phyloP scores from a whole-genome alignment of 2,329 filamentous ascomycete species.

The Claviceps purpurea region DNA sequence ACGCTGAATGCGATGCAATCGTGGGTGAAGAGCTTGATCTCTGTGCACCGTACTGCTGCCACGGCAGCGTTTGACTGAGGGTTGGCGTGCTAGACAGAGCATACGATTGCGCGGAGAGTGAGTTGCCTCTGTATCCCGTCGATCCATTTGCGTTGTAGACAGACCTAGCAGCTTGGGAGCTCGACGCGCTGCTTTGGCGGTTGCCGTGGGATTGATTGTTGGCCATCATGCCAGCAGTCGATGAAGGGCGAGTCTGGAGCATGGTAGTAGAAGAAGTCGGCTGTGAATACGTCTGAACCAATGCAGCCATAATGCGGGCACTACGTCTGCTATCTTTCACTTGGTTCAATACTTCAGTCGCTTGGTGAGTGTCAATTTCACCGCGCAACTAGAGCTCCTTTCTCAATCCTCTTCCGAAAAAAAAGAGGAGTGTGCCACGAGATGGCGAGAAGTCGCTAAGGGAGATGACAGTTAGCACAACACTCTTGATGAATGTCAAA shows the following conservation, averaged over 20 bases:
- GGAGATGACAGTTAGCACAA: neutral
- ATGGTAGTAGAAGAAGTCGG: constrained; percentile 61
- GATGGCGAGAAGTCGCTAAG: neutral
- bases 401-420: neutral
- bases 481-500: neutral
- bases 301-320: constrained; percentile 57
- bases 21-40: constrained; percentile 33
- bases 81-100: constrained; percentile 61
- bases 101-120: constrained; percentile 58
- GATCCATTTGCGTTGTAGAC: constrained; percentile 19
- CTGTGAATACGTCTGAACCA: constrained; percentile 71
- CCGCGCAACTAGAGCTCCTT: neutral
- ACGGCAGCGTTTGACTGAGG: constrained; percentile 39
- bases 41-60: constrained; percentile 36
- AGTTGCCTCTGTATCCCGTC: constrained; percentile 39
- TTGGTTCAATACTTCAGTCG: neutral
- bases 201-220: constrained; percentile 34
- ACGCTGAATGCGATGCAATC: constrained; percentile 20
- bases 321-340: neutral
- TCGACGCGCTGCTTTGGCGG: constrained; percentile 34
- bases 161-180: constrained; percentile 19
- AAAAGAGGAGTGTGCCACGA: neutral
- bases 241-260: constrained; percentile 59
- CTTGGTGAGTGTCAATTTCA: neutral
- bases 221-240: constrained; percentile 34